A percentile compares a stretch with the other conserved stretches of the same genome.
Conservation (phyloP, 2,329 filamentous ascomycete species). For the Epichloe bromicola region DNA sequence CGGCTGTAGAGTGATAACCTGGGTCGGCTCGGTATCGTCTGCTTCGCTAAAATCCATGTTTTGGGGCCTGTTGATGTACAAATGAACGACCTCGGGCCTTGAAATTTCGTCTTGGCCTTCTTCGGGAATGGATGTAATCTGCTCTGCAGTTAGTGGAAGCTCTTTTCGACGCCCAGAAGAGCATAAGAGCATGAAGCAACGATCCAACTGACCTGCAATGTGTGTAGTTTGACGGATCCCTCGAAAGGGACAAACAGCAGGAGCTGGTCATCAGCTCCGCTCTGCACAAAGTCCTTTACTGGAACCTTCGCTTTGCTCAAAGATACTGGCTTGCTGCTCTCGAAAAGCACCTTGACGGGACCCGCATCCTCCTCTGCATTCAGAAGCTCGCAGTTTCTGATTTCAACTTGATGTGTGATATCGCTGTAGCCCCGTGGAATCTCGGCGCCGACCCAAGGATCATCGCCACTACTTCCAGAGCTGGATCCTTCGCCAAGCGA, state of each 20-base stretch:
- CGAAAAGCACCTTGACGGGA: slow-evolving; percentile 60
- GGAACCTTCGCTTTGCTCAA: slow-evolving; percentile 42
- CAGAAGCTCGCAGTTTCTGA: slow-evolving; percentile 69
- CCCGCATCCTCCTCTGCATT: slow-evolving; percentile 74
- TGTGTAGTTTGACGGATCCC: slow-evolving; percentile 78
- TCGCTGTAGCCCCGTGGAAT: slow-evolving; percentile 73
- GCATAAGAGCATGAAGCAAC: background rate
- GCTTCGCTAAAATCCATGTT: slow-evolving; percentile 93
- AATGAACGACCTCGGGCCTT: slow-evolving; percentile 68
- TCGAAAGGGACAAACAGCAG: slow-evolving; percentile 89
- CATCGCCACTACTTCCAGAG: slow-evolving; percentile 25
- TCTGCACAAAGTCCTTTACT: slow-evolving; percentile 77
- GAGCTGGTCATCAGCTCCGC: slow-evolving; percentile 92
- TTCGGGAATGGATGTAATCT: slow-evolving; percentile 73
- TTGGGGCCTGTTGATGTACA: slow-evolving; percentile 80
- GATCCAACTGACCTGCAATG: slow-evolving; percentile 42
- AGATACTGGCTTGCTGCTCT: slow-evolving; percentile 50
- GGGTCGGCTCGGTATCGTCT: slow-evolving; percentile 70
- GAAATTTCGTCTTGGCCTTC: slow-evolving; percentile 61
- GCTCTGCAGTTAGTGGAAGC: slow-evolving; percentile 10
- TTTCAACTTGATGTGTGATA: slow-evolving; percentile 70
- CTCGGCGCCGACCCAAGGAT: slow-evolving; percentile 58
- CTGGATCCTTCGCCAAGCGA: slow-evolving; percentile 34
- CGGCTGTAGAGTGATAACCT: slow-evolving; percentile 60
- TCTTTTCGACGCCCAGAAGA: background rate